Conservation (phyloP, 768 basidiomycete genomes). For the Suillus tomentosus region DNA sequence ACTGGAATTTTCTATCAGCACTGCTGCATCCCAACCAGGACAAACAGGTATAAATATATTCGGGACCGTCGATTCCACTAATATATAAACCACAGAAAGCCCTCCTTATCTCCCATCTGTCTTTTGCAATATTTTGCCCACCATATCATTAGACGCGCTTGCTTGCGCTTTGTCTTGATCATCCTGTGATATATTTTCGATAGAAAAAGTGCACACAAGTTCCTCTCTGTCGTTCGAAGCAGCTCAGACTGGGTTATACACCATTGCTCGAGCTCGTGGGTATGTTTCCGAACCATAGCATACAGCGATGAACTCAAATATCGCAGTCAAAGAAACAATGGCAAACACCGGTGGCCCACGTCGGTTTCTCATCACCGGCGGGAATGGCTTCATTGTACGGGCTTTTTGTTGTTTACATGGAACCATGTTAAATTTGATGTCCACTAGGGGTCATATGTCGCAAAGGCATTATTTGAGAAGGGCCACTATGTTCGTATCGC, state of each 20-base stretch:
- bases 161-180: neutral
- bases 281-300: neutral
- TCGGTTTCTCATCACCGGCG: constrained; percentile 48
- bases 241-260: neutral
- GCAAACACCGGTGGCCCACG: constrained; percentile 5
- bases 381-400: constrained; percentile 56
- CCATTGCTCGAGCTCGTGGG: constrained; percentile 14
- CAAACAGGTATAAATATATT: constrained; percentile 1
- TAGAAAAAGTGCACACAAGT: neutral
- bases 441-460: constrained; percentile 53
- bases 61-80: no score
- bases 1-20: neutral
- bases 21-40: neutral
- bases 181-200: neutral
- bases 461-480: constrained; percentile 35
- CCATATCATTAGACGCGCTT: neutral
- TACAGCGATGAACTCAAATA: neutral
- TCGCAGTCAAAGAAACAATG: neutral
- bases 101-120: neutral
- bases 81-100: neutral
- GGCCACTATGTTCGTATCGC: constrained; percentile 44
- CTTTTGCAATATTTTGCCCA: neutral
- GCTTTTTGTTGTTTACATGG: neutral
- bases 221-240: neutral
- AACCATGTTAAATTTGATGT: constrained; percentile 6